phyloP scores from a whole-genome alignment of 2,329 filamentous ascomycete genomes.

The Aspergillus awamori region DNA sequence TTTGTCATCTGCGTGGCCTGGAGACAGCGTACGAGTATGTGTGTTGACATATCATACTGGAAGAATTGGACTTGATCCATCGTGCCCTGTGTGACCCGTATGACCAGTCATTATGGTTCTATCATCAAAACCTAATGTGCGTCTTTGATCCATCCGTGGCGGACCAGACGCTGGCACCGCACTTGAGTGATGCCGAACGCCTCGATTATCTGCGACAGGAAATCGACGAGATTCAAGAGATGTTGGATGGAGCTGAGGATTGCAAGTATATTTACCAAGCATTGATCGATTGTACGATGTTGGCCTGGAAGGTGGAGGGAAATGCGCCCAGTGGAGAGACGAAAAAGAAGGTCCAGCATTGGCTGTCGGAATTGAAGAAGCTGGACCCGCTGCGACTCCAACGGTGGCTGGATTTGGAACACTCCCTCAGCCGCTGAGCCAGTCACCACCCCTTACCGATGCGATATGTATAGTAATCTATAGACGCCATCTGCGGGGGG shows the following conservation, averaged over 20 bases:
- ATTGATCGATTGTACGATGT: constrained; percentile 72
- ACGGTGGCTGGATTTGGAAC: constrained; percentile 73
- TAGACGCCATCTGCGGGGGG: constrained; percentile 3
- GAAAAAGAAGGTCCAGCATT: constrained; percentile 51
- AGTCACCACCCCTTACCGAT: constrained; percentile 18
- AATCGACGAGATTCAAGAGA: constrained; percentile 71
- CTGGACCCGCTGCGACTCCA: constrained; percentile 75
- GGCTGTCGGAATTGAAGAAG: constrained; percentile 67
- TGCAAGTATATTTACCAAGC: constrained; percentile 91
- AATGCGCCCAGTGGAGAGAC: constrained; percentile 48
- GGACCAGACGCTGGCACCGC: constrained; percentile 63
- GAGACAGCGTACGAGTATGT: not conserved
- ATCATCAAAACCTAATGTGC: constrained; percentile 84
- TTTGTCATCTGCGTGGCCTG: not conserved
- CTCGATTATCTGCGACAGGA: constrained; percentile 69
- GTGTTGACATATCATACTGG: constrained; percentile 8
- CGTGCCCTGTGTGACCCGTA: constrained; percentile 85
- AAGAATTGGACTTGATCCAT: constrained; percentile 75
- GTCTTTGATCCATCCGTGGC: constrained; percentile 60
- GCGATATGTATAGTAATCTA: constrained; percentile 2
- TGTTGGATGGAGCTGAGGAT: constrained; percentile 66
- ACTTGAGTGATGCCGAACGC: constrained; percentile 64
- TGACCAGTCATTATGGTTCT: constrained; percentile 96
- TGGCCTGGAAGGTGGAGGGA: constrained; percentile 57
- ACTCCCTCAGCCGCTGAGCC: constrained; percentile 39